Conservation (phyloP, 257 asterid species). For the Solanum dulcamara region DNA sequence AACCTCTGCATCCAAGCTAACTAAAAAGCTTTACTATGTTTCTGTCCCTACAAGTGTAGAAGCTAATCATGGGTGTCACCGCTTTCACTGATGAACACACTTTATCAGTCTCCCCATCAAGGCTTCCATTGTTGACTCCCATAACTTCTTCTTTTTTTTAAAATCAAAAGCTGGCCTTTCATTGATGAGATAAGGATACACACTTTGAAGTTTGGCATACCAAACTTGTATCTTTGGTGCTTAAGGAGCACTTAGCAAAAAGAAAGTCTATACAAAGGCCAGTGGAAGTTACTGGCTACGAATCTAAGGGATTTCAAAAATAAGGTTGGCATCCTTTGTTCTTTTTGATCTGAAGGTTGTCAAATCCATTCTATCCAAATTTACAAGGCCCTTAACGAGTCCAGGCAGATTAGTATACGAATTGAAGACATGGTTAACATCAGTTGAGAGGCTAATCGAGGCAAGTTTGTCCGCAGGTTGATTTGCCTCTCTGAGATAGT, state of each 20-base stretch:
- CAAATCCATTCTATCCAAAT: not conserved
- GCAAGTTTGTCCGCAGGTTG: not conserved
- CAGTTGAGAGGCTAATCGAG: not conserved
- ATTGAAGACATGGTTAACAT: not conserved
- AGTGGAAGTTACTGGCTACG: too few relatives aligned
- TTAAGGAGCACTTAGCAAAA: too few relatives aligned
- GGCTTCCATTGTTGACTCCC: not conserved
- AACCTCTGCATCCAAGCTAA: not conserved
- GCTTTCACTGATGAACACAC: not conserved
- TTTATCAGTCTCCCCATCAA: constrained; percentile 1
- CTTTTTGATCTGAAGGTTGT: too few relatives aligned
- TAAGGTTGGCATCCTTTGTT: too few relatives aligned
- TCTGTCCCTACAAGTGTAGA: not conserved
- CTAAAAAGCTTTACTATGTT: not conserved
- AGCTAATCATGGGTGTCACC: not conserved
- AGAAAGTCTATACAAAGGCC: too few relatives aligned
- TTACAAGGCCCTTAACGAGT: not conserved
- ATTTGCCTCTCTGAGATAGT: not conserved
- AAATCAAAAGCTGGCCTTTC: too few relatives aligned
- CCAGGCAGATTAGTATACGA: not conserved
- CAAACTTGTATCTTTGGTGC: too few relatives aligned
- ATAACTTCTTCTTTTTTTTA: too few relatives aligned
- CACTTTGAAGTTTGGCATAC: too few relatives aligned
- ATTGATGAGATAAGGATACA: too few relatives aligned
- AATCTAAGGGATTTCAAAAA: too few relatives aligned